These are phyloP conservation scores for Garcia nutans DNA, from an alignment of 345 rosid genomes.

Conservation along the genomic window DNA sequence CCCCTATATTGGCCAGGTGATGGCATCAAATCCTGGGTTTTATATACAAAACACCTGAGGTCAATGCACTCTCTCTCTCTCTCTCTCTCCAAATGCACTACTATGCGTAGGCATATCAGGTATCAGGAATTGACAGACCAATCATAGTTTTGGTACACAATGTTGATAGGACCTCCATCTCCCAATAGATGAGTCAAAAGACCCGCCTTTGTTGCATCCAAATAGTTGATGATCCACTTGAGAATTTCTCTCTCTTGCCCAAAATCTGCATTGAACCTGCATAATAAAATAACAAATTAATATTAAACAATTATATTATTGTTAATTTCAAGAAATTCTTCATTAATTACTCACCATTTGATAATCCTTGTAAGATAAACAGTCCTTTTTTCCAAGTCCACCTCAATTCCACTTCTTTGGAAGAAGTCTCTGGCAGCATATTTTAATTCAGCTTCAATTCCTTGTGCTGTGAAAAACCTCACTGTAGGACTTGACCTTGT, in stretches of 20 bases:
- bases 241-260: constrained; percentile 64
- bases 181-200: constrained; percentile 67
- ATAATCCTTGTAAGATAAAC: constrained; percentile 60
- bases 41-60: constrained; percentile 9
- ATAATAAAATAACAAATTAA: not conserved
- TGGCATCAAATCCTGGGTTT: constrained; percentile 1
- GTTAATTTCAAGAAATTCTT: not conserved
- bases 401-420: constrained; percentile 58
- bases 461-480: constrained; percentile 71
- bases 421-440: constrained; percentile 69
- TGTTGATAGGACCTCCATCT: constrained; percentile 61
- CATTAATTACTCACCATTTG: constrained; percentile 56
- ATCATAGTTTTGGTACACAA: constrained; percentile 69
- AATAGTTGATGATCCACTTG: constrained; percentile 68
- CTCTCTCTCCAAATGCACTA: too few relatives aligned
- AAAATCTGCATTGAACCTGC: constrained; percentile 74
- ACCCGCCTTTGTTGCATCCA: constrained; percentile 70
- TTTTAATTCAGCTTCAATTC: constrained; percentile 66
- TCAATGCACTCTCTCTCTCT: not conserved
- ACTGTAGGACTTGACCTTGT: constrained; percentile 74
- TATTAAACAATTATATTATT: not conserved
- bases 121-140: constrained; percentile 83
- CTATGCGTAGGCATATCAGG: constrained; percentile 16
- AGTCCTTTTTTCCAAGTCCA: constrained; percentile 59
- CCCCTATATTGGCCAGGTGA: not conserved